Evolutionary conservation across 192 early-diverging fungal species (phyloP).

Genomic region (Gonapodya sp.): DNA sequence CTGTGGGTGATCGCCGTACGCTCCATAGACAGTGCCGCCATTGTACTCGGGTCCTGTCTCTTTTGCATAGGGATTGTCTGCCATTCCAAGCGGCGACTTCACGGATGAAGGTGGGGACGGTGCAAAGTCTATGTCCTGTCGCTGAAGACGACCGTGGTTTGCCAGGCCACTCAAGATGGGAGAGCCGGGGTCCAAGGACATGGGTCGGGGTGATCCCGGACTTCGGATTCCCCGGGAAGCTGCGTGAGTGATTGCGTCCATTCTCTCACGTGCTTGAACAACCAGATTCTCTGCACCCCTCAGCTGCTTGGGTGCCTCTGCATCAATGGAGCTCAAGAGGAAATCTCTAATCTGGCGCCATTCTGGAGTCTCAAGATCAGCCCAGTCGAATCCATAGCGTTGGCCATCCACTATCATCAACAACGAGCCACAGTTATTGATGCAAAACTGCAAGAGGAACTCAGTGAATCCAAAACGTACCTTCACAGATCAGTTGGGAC

Average conservation of each 20-base stretch:
- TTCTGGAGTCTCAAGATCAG: not conserved
- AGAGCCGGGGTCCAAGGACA: not conserved
- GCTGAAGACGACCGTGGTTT: not conserved
- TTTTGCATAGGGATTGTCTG: not conserved
- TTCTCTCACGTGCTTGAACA: not conserved
- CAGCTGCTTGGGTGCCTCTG: not conserved
- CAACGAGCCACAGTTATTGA: too few relatives aligned
- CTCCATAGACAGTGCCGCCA: not conserved
- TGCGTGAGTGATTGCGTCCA: not conserved
- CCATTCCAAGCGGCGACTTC: not conserved
- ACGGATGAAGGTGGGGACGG: not conserved
- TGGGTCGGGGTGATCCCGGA: not conserved
- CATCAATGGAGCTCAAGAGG: not conserved
- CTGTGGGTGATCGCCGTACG: not conserved
- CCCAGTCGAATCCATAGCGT: not conserved
- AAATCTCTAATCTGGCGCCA: not conserved
- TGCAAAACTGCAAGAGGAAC: too few relatives aligned
- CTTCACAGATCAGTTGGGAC: not conserved
- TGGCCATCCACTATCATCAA: not conserved
- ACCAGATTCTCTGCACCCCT: not conserved
- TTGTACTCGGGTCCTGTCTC: not conserved
- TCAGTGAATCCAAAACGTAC: not conserved
- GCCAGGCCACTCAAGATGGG: not conserved
- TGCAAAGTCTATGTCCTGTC: not conserved
- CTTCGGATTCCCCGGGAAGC: not conserved